Conservation (phyloP, 2,329 filamentous ascomycete genomes). For the Gaeumannomyces tritici region DNA sequence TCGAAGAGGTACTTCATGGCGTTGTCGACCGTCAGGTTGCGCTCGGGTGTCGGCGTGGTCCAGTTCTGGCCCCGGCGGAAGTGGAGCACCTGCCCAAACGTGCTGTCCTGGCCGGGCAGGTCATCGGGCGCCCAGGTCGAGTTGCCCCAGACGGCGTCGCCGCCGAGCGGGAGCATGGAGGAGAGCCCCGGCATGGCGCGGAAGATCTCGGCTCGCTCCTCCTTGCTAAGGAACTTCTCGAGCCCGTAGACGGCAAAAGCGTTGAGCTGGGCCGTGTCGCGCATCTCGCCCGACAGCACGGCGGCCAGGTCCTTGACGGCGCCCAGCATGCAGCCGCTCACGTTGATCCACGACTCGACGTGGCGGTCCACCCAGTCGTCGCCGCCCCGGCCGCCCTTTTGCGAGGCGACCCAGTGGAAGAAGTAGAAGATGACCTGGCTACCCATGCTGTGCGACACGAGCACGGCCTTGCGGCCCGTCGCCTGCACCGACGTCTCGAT, state of each 20-base stretch:
- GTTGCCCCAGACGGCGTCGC: slow-evolving; percentile 92
- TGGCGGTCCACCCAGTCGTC: slow-evolving; percentile 82
- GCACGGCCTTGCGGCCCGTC: slow-evolving; percentile 67
- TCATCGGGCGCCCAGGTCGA: slow-evolving; percentile 83
- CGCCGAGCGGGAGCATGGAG: slow-evolving; percentile 92
- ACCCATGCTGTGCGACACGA: slow-evolving; percentile 95
- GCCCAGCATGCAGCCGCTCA: slow-evolving; percentile 95
- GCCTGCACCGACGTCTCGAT: slow-evolving; percentile 76
- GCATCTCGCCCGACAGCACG: slow-evolving; percentile 93
- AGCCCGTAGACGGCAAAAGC: slow-evolving; percentile 93
- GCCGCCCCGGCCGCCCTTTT: slow-evolving; percentile 71
- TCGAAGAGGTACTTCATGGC: slow-evolving; percentile 70
- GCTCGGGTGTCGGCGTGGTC: slow-evolving; percentile 50
- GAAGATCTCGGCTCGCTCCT: slow-evolving; percentile 89
- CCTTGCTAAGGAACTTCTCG: slow-evolving; percentile 86
- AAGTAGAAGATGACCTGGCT: slow-evolving; percentile 87
- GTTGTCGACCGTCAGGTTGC: slow-evolving; percentile 74
- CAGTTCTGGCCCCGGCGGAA: slow-evolving; percentile 61
- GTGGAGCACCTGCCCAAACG: slow-evolving; percentile 74
- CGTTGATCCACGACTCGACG: slow-evolving; percentile 95
- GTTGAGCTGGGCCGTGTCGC: slow-evolving; percentile 93
- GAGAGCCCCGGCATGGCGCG: slow-evolving; percentile 94
- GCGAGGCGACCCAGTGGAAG: slow-evolving; percentile 67
- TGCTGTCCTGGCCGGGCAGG: slow-evolving; percentile 57
- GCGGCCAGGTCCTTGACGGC: slow-evolving; percentile 86